phyloP scores from a whole-genome alignment of 2,329 filamentous ascomycete genomes.

The Colletotrichum cereale region DNA sequence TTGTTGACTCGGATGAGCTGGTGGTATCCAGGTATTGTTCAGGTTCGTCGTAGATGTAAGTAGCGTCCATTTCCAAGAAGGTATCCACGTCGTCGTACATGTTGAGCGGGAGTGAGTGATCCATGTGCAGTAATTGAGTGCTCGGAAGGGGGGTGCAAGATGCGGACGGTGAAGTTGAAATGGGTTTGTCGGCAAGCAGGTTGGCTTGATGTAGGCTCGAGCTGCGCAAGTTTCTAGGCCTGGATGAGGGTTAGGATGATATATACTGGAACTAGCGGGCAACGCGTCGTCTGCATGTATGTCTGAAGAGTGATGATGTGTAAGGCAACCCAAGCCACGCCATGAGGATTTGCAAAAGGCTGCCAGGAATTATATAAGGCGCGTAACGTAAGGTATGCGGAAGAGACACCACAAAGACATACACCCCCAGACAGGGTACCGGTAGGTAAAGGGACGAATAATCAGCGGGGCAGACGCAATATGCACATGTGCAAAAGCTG shows the following conservation, averaged over 20 bases:
- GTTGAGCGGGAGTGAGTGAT: conserved; percentile 36
- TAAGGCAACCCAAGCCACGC: conserved; percentile 34
- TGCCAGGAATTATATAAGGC: conserved; percentile 37
- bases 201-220: conserved; percentile 10
- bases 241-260: conserved; percentile 16
- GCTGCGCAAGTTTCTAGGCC: not conserved
- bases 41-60: conserved; percentile 40
- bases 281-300: conserved; percentile 10
- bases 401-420: conserved; percentile 13
- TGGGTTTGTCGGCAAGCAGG: not conserved
- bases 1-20: conserved; percentile 41
- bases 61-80: conserved; percentile 41
- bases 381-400: conserved; percentile 26
- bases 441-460: conserved; percentile 18
- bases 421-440: conserved; percentile 20
- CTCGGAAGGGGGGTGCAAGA: not conserved
- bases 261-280: conserved; percentile 7
- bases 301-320: conserved; percentile 38
- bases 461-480: conserved; percentile 13
- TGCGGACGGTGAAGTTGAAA: not conserved
- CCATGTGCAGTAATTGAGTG: conserved; percentile 25
- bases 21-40: conserved; percentile 39
- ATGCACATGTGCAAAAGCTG: conserved; percentile 31
- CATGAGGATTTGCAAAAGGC: conserved; percentile 35
- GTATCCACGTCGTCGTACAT: conserved; percentile 41